Evolutionary conservation across 108 stramenopile genomes (phyloP).

Genomic region (Asterionellopsis glacialis): DNA sequence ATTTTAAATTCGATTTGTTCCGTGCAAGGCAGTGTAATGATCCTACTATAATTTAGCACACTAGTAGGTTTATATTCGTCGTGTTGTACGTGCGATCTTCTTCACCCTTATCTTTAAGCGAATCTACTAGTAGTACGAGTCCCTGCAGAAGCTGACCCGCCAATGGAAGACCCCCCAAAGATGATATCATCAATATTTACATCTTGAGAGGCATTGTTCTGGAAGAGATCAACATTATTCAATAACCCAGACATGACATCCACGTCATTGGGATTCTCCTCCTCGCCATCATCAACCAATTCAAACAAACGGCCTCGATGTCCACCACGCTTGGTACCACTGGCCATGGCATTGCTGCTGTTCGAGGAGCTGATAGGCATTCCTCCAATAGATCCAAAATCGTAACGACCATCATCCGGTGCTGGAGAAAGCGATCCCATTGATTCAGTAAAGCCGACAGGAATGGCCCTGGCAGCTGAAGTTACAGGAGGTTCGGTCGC

Average conservation of each 20-base stretch:
- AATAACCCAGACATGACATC: conserved; percentile 78
- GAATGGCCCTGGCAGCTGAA: conserved; percentile 4
- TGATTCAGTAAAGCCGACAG: conserved; percentile 15
- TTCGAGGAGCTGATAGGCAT: neutral
- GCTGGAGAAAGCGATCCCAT: neutral
- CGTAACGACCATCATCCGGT: neutral
- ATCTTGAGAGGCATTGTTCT: conserved; percentile 42
- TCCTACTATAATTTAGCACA: too few species aligned
- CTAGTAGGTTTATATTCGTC: too few species aligned
- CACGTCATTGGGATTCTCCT: conserved; percentile 34
- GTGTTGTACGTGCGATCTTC: too few species aligned
- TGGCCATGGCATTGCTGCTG: conserved; percentile 6
- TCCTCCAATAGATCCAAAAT: neutral
- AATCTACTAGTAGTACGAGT: conserved; percentile 1
- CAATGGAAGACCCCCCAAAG: conserved; percentile 18
- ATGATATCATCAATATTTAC: conserved; percentile 87
- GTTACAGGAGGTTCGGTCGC: conserved; percentile 17
- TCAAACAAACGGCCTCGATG: conserved; percentile 79
- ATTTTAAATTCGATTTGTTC: too few species aligned
- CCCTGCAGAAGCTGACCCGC: neutral
- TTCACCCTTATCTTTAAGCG: neutral
- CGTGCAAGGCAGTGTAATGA: too few species aligned
- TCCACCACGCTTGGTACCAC: conserved; percentile 9
- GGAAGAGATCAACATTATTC: conserved; percentile 67
- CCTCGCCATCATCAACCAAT: conserved; percentile 67